Percentiles rank a stretch among this genome's conserved stretches.
Evolutionary conservation across 306 rosid genomes (phyloP).

Genomic region (Trifolium dubium): DNA sequence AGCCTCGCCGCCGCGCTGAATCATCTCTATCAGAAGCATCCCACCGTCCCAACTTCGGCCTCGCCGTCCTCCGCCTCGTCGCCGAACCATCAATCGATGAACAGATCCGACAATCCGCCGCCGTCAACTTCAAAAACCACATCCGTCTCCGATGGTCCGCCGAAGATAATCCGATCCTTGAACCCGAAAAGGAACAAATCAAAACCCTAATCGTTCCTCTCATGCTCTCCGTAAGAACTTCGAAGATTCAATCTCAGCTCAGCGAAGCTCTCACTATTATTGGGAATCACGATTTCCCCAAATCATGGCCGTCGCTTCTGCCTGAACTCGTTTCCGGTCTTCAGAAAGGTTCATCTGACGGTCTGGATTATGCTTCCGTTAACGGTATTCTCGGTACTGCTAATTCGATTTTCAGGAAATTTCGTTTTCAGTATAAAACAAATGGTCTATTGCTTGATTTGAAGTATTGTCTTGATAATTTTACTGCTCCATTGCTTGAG

Average conservation of each 20-base stretch:
- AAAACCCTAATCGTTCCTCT: conserved; percentile 81
- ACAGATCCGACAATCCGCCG: conserved; percentile 88
- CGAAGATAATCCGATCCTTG: conserved; percentile 55
- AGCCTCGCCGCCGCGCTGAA: conserved; percentile 93
- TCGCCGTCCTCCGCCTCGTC: conserved; percentile 88
- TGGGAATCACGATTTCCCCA: conserved; percentile 88
- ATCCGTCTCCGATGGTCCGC: conserved; percentile 73
- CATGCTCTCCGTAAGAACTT: conserved; percentile 70
- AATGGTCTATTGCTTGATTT: conserved; percentile 81
- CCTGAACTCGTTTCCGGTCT: conserved; percentile 81
- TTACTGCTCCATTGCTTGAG: conserved; percentile 73
- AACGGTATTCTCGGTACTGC: conserved; percentile 95
- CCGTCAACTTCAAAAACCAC: conserved; percentile 91
- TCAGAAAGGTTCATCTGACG: conserved; percentile 53
- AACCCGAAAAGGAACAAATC: conserved; percentile 84
- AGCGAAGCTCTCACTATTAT: conserved; percentile 89
- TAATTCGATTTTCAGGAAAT: conserved; percentile 80
- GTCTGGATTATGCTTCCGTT: conserved; percentile 68
- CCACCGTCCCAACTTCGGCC: conserved; percentile 71
- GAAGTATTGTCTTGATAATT: conserved; percentile 87
- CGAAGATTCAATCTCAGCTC: conserved; percentile 82
- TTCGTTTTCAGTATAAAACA: conserved; percentile 73
- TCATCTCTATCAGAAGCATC: conserved; percentile 73
- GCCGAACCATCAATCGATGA: conserved; percentile 81
- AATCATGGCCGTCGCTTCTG: conserved; percentile 74